A percentile compares a stretch with the other conserved stretches of the same genome.
These are phyloP conservation scores for Ophiostoma fasciatum DNA, from an alignment of 2,329 filamentous ascomycete genomes.

Conservation along the genomic window DNA sequence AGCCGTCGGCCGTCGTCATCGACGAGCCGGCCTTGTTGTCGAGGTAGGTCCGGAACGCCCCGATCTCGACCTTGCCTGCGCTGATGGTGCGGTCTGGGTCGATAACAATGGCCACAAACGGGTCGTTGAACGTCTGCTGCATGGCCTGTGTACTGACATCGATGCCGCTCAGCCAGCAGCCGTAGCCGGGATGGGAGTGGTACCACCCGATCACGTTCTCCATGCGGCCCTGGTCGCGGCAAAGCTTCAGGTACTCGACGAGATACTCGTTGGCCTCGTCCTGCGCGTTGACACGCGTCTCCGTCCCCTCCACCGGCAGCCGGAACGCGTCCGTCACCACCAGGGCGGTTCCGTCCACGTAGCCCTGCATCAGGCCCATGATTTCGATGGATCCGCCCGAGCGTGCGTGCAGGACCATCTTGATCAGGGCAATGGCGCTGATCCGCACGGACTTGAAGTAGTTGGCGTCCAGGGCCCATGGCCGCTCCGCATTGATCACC, in stretches of 20 bases:
- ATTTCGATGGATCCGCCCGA: conserved; percentile 84
- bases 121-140: conserved; percentile 76
- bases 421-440: conserved; percentile 82
- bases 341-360: conserved; percentile 70
- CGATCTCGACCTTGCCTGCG: conserved; percentile 91
- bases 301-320: conserved; percentile 92
- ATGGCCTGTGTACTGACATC: conserved; percentile 79
- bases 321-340: conserved; percentile 90
- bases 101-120: conserved; percentile 90
- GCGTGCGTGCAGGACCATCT: conserved; percentile 99
- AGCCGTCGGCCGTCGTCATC: conserved; percentile 37
- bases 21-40: conserved; percentile 38
- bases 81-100: conserved; percentile 92
- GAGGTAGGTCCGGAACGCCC: conserved; percentile 86
- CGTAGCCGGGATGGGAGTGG: conserved; percentile 92
- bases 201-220: conserved; percentile 98
- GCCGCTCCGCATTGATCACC: conserved; percentile 44
- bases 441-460: conserved; percentile 93
- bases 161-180: conserved; percentile 94
- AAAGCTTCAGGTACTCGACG: conserved; percentile 65
- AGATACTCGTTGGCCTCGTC: conserved; percentile 96
- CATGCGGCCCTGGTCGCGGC: conserved; percentile 58
- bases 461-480: conserved; percentile 66
- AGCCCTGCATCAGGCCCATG: conserved; percentile 97
- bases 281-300: conserved; percentile 93